phyloP scores from a whole-genome alignment of 495 filamentous ascomycete species.

The Lepidopterella palustris region DNA sequence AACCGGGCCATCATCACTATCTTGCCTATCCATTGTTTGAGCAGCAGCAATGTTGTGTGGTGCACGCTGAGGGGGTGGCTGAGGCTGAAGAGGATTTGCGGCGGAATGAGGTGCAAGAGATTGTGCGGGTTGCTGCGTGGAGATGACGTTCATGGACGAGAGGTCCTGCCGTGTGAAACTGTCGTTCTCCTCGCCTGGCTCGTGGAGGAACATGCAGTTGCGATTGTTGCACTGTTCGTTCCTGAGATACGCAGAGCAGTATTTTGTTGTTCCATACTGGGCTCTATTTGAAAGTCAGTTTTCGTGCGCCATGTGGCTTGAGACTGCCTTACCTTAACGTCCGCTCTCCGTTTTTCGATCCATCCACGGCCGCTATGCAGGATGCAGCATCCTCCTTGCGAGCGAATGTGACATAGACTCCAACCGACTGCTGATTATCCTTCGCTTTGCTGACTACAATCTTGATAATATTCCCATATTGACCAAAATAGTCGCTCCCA shows the following conservation, averaged over 20 bases:
- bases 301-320: neutral
- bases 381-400: constrained; percentile 76
- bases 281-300: constrained; percentile 51
- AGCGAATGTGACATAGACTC: constrained; percentile 95
- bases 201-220: constrained; percentile 95
- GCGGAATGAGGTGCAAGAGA: constrained; percentile 34
- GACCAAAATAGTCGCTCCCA: constrained; percentile 87
- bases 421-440: constrained; percentile 71
- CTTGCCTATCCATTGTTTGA: constrained; percentile 66
- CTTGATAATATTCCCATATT: constrained; percentile 97
- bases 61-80: constrained; percentile 46
- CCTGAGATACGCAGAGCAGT: constrained; percentile 93
- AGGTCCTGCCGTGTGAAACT: constrained; percentile 93
- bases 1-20: constrained; percentile 64
- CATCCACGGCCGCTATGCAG: constrained; percentile 89
- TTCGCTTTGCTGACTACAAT: constrained; percentile 97
- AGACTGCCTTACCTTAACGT: constrained; percentile 53
- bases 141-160: constrained; percentile 87
- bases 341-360: constrained; percentile 82
- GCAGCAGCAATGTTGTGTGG: constrained; percentile 46
- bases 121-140: constrained; percentile 62
- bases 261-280: constrained; percentile 97
- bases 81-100: constrained; percentile 41
- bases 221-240: constrained; percentile 89
- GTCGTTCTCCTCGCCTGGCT: constrained; percentile 92